Evolutionary conservation across 2,329 filamentous ascomycete species (phyloP).

Genomic region (Alternaria triticina): DNA sequence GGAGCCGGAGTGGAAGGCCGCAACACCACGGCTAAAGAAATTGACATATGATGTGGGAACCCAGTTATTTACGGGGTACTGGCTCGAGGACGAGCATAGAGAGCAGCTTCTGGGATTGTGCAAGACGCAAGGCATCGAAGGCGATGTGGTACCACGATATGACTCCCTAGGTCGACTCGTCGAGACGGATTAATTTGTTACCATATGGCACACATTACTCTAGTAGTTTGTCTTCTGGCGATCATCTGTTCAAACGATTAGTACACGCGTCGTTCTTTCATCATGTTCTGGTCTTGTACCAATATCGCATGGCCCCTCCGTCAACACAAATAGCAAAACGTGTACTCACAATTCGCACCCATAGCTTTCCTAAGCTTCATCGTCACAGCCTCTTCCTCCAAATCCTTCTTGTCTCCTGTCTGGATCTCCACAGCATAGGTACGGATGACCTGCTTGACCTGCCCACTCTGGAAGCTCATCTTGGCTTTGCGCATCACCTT

Average conservation of each 20-base stretch:
- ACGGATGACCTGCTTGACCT: conserved; percentile 67
- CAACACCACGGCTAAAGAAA: conserved; percentile 2
- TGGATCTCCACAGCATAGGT: conserved; percentile 72
- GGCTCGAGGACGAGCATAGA: background rate
- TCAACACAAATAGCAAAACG: background rate
- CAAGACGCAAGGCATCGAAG: background rate
- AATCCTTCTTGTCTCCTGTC: conserved; percentile 64
- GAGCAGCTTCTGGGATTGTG: background rate
- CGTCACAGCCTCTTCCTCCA: conserved; percentile 68
- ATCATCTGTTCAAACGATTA: conserved; percentile 18
- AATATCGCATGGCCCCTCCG: background rate
- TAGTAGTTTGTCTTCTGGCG: conserved; percentile 30
- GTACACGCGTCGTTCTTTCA: background rate
- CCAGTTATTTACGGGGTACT: background rate
- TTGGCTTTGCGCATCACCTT: conserved; percentile 74
- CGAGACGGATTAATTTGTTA: background rate
- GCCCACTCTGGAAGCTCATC: conserved; percentile 70
- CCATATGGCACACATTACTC: background rate
- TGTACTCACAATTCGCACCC: conserved; percentile 70
- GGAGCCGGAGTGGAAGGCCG: conserved; percentile 4
- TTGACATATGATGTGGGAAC: conserved; percentile 2
- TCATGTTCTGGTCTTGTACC: background rate
- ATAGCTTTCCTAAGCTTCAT: conserved; percentile 68
- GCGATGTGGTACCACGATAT: background rate
- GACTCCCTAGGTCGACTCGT: background rate